Evolutionary conservation across 139 green algal genomes (phyloP).

Genomic region (Ettlia oleoabundans): DNA sequence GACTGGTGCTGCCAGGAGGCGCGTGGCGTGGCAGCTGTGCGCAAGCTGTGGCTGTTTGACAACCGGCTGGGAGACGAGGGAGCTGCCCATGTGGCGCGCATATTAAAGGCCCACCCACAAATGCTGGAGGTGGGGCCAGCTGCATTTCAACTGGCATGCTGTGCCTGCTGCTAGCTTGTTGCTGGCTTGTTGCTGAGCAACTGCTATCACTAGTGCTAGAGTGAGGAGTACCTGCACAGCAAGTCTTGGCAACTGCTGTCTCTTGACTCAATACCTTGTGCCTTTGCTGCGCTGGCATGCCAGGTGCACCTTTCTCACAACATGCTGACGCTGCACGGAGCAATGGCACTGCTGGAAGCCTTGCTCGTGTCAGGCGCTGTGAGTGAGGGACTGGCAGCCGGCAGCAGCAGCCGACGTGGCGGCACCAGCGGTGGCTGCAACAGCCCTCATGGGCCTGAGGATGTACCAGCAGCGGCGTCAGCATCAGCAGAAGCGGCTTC

Average conservation of each 20-base stretch:
- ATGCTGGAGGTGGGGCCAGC: conserved; percentile 16
- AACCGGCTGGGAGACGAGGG: conserved; percentile 70
- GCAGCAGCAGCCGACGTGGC: too few species aligned
- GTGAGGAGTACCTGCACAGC: too few species aligned
- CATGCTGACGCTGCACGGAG: conserved; percentile 46
- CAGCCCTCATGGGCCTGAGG: too few species aligned
- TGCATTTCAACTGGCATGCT: too few species aligned
- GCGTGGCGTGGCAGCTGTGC: conserved; percentile 6
- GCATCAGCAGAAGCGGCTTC: not conserved
- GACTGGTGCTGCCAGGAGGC: conserved; percentile 46
- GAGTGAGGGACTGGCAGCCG: too few species aligned
- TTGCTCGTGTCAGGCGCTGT: too few species aligned
- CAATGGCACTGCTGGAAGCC: conserved; percentile 48
- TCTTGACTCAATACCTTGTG: too few species aligned
- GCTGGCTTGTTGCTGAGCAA: too few species aligned
- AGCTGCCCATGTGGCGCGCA: conserved; percentile 51
- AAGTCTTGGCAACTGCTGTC: too few species aligned
- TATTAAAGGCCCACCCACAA: conserved; percentile 32
- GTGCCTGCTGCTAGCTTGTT: not conserved
- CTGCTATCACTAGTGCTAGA: too few species aligned
- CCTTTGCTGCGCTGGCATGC: too few species aligned
- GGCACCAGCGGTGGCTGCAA: too few species aligned
- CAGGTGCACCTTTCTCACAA: conserved; percentile 63
- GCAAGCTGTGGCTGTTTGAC: conserved; percentile 84
- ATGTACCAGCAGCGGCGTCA: not conserved